Evolutionary conservation across 1,139 yeast genomes (phyloP).

Genomic region (Sugiyamaella grinbergsii): DNA sequence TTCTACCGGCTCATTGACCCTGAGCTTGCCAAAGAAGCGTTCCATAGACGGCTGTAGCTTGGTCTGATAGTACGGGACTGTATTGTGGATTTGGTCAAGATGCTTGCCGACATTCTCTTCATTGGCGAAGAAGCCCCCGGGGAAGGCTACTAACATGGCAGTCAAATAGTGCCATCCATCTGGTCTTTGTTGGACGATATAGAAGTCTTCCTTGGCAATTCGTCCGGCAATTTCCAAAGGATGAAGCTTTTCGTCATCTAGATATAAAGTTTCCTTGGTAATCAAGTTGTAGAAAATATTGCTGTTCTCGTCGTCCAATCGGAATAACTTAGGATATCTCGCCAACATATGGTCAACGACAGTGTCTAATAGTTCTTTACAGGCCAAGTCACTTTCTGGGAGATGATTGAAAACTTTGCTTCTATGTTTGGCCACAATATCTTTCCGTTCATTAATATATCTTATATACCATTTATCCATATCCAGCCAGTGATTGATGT

Average conservation of each 20-base stretch:
- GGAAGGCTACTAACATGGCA: constrained; percentile 78
- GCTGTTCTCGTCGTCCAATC: constrained; percentile 51
- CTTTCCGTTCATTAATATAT: constrained; percentile 61
- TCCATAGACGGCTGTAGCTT: constrained; percentile 74
- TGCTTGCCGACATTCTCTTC: constrained; percentile 59
- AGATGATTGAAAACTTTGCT: constrained; percentile 65
- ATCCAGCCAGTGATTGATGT: constrained; percentile 74
- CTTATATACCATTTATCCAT: constrained; percentile 76
- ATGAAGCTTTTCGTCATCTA: constrained; percentile 61
- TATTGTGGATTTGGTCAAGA: constrained; percentile 65
- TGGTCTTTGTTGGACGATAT: constrained; percentile 53
- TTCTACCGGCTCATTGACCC: constrained; percentile 63
- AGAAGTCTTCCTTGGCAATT: constrained; percentile 75
- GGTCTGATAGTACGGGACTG: constrained; percentile 70
- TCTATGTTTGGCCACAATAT: constrained; percentile 61
- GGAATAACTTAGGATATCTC: constrained; percentile 65
- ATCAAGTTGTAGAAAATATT: constrained; percentile 54
- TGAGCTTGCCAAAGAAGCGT: constrained; percentile 65
- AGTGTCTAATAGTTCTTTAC: constrained; percentile 62
- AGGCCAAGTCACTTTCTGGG: constrained; percentile 67
- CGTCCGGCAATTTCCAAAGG: constrained; percentile 65
- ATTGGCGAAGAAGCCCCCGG: constrained; percentile 74
- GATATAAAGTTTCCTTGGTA: constrained; percentile 62
- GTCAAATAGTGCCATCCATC: constrained; percentile 65
- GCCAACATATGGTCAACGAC: constrained; percentile 60